Base-by-base conservation (phyloP, 2,329 filamentous ascomycete genomes). In the Diaporthe batatas region DNA sequence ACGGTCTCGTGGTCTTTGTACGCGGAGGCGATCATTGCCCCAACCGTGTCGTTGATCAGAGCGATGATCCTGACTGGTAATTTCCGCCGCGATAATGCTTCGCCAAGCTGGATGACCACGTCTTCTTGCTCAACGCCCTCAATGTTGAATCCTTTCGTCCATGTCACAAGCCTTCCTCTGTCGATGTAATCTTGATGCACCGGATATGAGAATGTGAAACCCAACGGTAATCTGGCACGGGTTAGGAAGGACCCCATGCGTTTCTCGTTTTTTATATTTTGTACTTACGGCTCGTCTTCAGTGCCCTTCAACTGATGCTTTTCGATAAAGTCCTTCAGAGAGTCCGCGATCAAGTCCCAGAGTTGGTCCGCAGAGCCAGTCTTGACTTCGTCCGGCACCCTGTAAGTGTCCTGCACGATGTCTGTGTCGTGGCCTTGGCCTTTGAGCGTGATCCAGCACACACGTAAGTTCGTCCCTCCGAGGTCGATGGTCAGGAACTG, bases 21-120 rank as follows among this genome's bases (percentile, higher is more conserved):
- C 1, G 93, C 93, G 75, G 93, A 89, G 25, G 93, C 92, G 89
- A 95, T 93, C 64, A 95, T 85, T 0, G 93, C 95, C 64, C 93
- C 93, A 5, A 95, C 93, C 1, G 92, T 94, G 79, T 95, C 93
- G 78, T 95, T 95, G 51, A 94, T 92, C 68, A 95, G 84, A 4
- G 93, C 93, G 23, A 91, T 90, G 23, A 95, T 93, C 51, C 87
- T 87, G 11, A 95, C 91, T 0, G 92, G 93, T 7, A 95, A 84
- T 57, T 88, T 82, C 36, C 72, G 25, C 42, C 44, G 64, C 3
- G 44, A 39, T 14, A 73, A 32, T 18, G 90, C 89, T 49, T 83
- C 85, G 79, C 92, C 89, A 72, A 94, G 88, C 76, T 91, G 89
- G 21, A 89, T 88, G 42, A 92, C 91, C 36, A 93, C 90, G 77